Conservation (phyloP, 768 basidiomycete genomes). For the Phaeotremella skinneri region DNA sequence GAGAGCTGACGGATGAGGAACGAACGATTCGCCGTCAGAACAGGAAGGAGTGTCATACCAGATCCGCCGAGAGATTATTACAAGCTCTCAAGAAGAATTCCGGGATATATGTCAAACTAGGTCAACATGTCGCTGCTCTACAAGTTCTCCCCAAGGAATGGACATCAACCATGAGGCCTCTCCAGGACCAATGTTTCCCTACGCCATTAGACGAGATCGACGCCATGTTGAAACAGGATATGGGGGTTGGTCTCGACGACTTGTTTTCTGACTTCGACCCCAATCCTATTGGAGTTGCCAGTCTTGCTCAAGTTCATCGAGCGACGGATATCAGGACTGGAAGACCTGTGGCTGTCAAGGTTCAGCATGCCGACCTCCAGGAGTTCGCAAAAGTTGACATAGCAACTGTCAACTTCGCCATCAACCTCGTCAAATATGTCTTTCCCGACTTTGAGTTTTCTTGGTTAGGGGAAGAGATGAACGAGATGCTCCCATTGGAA, state of each 20-base stretch:
- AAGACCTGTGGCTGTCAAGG: constrained; percentile 69
- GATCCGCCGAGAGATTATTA: constrained; percentile 75
- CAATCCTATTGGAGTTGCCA: constrained; percentile 88
- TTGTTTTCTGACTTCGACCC: constrained; percentile 83
- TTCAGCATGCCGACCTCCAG: constrained; percentile 86
- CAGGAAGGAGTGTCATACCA: constrained; percentile 72
- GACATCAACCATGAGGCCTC: constrained; percentile 56
- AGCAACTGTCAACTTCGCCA: constrained; percentile 53
- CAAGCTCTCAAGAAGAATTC: constrained; percentile 81
- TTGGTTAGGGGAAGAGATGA: constrained; percentile 94
- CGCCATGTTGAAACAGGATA: constrained; percentile 71
- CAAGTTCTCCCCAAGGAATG: constrained; percentile 64
- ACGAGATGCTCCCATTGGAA: constrained; percentile 67
- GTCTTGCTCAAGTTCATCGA: constrained; percentile 88
- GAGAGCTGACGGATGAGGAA: constrained; percentile 55
- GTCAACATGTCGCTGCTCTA: constrained; percentile 76
- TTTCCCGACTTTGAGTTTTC: constrained; percentile 96
- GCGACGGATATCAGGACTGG: constrained; percentile 71
- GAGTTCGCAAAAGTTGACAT: constrained; percentile 86
- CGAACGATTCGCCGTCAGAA: constrained; percentile 67
- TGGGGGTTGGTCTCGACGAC: constrained; percentile 62
- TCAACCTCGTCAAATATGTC: constrained; percentile 83
- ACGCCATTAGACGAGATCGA: constrained; percentile 77
- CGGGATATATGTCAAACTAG: constrained; percentile 58
- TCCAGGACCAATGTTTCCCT: constrained; percentile 89